These are phyloP conservation scores for Candida fluviatilis DNA, from an alignment of 805 yeast species.

Conservation along the genomic window DNA sequence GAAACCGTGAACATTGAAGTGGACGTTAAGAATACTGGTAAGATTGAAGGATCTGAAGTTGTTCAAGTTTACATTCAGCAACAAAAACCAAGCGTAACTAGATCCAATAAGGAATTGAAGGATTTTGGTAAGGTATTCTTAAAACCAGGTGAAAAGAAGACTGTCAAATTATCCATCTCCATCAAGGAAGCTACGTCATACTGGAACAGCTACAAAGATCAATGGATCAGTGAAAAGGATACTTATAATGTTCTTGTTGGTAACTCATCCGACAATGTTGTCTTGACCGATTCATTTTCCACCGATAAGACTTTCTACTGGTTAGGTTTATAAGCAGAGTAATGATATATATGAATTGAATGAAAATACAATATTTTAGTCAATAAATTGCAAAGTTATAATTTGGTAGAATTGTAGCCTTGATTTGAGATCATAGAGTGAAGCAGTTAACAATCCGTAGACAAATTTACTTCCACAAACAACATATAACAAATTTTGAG, in stretches of 20 bases:
- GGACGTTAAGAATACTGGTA: constrained; percentile 47
- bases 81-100: constrained; percentile 32
- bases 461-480: too few relatives aligned
- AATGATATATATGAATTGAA: too few relatives aligned
- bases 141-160: constrained; percentile 38
- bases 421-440: too few relatives aligned
- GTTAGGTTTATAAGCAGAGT: constrained; percentile 10
- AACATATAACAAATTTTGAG: too few relatives aligned
- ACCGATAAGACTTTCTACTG: constrained; percentile 10
- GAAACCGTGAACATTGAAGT: constrained; percentile 29
- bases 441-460: too few relatives aligned
- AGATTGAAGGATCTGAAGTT: constrained; percentile 47
- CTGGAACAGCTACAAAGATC: constrained; percentile 44
- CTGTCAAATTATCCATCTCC: constrained; percentile 34
- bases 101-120: constrained; percentile 61
- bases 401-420: too few relatives aligned
- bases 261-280: constrained; percentile 28
- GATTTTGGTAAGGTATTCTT: constrained; percentile 51
- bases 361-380: too few relatives aligned
- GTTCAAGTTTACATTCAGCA: constrained; percentile 51
- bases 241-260: constrained; percentile 48
- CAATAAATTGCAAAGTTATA: too few relatives aligned
- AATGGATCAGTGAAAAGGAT: constrained; percentile 52
- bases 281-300: constrained; percentile 13
- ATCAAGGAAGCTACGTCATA: constrained; percentile 50